Conservation (phyloP, 2,329 filamentous ascomycete species). For the Geosmithia putterillii region DNA sequence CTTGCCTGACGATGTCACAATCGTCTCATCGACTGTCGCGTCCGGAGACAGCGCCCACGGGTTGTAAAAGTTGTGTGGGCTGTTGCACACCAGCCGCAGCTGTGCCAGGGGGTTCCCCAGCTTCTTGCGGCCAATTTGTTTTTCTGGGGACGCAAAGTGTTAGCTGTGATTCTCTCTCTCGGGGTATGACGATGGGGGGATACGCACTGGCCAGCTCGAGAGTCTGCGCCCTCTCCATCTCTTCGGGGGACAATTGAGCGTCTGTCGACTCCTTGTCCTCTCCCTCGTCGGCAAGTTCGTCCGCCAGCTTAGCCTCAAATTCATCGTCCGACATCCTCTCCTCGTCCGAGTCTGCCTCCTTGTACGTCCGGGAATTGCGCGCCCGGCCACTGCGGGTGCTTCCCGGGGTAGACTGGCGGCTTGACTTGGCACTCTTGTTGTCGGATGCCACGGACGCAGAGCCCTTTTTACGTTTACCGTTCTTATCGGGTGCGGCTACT, state of each 20-base stretch:
- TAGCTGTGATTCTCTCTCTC: background rate
- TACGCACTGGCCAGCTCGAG: conserved; percentile 63
- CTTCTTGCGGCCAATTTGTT: conserved; percentile 82
- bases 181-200: background rate
- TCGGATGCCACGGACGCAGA: conserved; percentile 19
- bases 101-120: conserved; percentile 90
- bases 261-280: conserved; percentile 15
- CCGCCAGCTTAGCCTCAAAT: conserved; percentile 68
- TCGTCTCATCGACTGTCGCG: conserved; percentile 57
- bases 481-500: conserved; percentile 8
- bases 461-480: conserved; percentile 18
- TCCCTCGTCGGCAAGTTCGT: conserved; percentile 37
- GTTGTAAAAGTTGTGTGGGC: conserved; percentile 92
- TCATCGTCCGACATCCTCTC: conserved; percentile 65
- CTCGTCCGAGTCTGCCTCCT: conserved; percentile 45
- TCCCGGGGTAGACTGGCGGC: conserved; percentile 60
- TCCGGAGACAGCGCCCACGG: conserved; percentile 59
- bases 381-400: conserved; percentile 37
- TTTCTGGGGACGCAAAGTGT: conserved; percentile 36
- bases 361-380: conserved; percentile 35
- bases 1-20: conserved; percentile 84
- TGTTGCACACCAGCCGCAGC: conserved; percentile 82
- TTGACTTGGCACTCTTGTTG: conserved; percentile 64
- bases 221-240: conserved; percentile 52
- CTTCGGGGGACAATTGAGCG: conserved; percentile 35